These are phyloP conservation scores for Trichaptum fuscoviolaceum DNA, from an alignment of 768 basidiomycete species.

Conservation along the genomic window DNA sequence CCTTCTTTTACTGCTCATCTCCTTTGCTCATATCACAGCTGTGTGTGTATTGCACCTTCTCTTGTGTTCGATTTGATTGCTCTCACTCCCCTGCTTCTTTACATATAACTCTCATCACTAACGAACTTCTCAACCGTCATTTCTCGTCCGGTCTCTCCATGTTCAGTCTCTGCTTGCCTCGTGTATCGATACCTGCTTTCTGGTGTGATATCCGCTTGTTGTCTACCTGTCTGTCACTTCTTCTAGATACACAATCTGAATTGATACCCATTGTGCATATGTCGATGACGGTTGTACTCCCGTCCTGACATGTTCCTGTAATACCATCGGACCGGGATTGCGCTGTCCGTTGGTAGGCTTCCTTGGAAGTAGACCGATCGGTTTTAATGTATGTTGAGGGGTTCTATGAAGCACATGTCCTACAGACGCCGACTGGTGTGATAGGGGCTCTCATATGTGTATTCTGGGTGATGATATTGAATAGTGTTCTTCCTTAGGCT, in stretches of 20 bases:
- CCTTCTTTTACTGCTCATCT: neutral
- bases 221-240: slow-evolving; percentile 6
- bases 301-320: neutral
- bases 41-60: neutral
- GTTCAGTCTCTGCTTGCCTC: slow-evolving; percentile 6
- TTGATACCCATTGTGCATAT: neutral
- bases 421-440: neutral
- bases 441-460: neutral
- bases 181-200: slow-evolving; percentile 8
- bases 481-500: neutral
- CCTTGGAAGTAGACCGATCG: too few relatives aligned
- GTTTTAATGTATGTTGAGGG: neutral
- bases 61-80: neutral
- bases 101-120: neutral
- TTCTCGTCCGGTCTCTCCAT: neutral
- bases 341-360: neutral
- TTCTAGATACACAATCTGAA: neutral
- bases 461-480: neutral
- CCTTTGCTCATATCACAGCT: neutral
- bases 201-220: slow-evolving; percentile 4
- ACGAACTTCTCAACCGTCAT: neutral
- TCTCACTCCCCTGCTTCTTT: neutral
- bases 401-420: neutral
- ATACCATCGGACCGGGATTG: neutral
- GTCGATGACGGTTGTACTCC: neutral